A percentile compares a stretch with the other conserved stretches of the same genome.
Evolutionary conservation across 805 yeast species (phyloP).

Genomic region (Cyberlindnera xylosilytica): DNA sequence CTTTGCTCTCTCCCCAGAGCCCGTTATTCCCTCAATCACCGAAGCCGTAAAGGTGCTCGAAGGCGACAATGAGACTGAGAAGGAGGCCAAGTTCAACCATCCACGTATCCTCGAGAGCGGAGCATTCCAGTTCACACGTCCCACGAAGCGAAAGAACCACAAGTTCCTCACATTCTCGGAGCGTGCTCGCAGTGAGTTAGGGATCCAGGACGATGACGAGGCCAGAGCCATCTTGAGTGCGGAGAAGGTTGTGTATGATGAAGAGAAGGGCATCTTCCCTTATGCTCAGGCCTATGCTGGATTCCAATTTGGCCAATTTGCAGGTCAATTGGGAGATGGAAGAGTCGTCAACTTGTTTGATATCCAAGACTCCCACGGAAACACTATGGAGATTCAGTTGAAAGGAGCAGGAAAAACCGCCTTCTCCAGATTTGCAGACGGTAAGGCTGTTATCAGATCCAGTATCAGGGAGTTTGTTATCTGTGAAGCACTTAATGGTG

Average conservation of each 20-base stretch:
- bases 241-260: conserved; percentile 38
- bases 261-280: conserved; percentile 50
- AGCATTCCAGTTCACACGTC: conserved; percentile 69
- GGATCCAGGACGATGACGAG: conserved; percentile 44
- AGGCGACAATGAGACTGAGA: conserved; percentile 19
- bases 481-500: conserved; percentile 73
- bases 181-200: conserved; percentile 59
- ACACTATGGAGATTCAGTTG: conserved; percentile 61
- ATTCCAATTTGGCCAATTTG: conserved; percentile 93
- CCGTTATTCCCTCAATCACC: conserved; percentile 28
- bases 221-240: conserved; percentile 65
- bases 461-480: conserved; percentile 85
- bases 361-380: conserved; percentile 42
- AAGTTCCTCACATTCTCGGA: conserved; percentile 55
- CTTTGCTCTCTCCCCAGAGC: conserved; percentile 26
- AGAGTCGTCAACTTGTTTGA: conserved; percentile 83
- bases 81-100: conserved; percentile 36
- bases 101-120: conserved; percentile 59
- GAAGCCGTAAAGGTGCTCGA: conserved; percentile 30
- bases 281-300: conserved; percentile 94
- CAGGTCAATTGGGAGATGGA: conserved; percentile 97
- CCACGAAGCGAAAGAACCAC: conserved; percentile 55
- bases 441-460: conserved; percentile 87
- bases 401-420: conserved; percentile 95
- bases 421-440: conserved; percentile 92